These are phyloP conservation scores for Kandelia obovata DNA, from an alignment of 345 rosid genomes.

Conservation along the genomic window DNA sequence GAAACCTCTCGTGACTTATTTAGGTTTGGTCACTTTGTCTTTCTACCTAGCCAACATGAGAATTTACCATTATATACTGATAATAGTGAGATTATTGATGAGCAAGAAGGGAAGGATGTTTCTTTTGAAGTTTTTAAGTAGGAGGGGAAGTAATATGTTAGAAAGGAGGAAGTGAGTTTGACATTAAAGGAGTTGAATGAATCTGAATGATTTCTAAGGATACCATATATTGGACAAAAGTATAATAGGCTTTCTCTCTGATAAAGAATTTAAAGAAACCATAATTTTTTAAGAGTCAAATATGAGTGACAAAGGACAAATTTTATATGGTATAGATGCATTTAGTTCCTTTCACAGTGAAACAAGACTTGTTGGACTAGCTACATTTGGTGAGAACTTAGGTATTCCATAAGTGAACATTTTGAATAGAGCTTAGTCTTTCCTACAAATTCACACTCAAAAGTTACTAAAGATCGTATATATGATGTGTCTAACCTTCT, in stretches of 20 bases:
- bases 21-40: constrained; percentile 75
- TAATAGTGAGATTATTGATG: constrained; percentile 33
- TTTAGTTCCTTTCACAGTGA: constrained; percentile 51
- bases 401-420: constrained; percentile 37
- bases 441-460: constrained; percentile 35
- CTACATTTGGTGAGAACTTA: background rate
- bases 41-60: constrained; percentile 69
- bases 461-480: constrained; percentile 40
- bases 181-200: constrained; percentile 45
- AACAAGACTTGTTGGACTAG: constrained; percentile 33
- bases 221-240: constrained; percentile 43
- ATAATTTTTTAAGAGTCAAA: constrained; percentile 28
- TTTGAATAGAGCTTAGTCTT: constrained; percentile 27
- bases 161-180: constrained; percentile 55
- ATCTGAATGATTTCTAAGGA: constrained; percentile 50
- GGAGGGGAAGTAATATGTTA: constrained; percentile 36
- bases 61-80: constrained; percentile 43
- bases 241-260: constrained; percentile 20
- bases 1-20: constrained; percentile 61
- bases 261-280: constrained; percentile 41
- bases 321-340: constrained; percentile 43
- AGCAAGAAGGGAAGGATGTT: constrained; percentile 35
- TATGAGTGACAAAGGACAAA: constrained; percentile 40
- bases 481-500: constrained; percentile 45
- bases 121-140: constrained; percentile 34